Evolutionary conservation across 2,329 filamentous ascomycete genomes (phyloP).

Genomic region (Emericellopsis cladophorae): DNA sequence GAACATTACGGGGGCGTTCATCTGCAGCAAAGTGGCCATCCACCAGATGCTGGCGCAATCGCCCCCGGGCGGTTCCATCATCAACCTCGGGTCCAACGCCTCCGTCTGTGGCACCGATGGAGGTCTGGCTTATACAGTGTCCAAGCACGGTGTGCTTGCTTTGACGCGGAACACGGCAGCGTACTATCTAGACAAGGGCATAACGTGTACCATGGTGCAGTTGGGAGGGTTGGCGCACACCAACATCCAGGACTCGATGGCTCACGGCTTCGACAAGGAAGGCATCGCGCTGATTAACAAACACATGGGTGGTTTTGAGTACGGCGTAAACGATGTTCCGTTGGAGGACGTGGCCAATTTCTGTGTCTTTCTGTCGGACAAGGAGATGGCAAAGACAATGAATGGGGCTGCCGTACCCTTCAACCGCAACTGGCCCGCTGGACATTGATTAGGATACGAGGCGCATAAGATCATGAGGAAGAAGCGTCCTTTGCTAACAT

Average conservation of each 20-base stretch:
- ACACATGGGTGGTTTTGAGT: slow-evolving; percentile 14
- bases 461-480: no score
- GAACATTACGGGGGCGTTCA: slow-evolving; percentile 42
- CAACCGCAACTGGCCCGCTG: slow-evolving; percentile 21
- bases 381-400: slow-evolving; percentile 14
- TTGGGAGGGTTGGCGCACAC: slow-evolving; percentile 42
- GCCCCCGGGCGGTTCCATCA: slow-evolving; percentile 27
- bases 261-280: slow-evolving; percentile 17
- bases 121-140: slow-evolving; percentile 36
- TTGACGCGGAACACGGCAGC: slow-evolving; percentile 45
- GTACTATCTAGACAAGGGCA: slow-evolving; percentile 39
- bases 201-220: slow-evolving; percentile 33
- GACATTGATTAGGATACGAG: no score
- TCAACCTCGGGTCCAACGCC: slow-evolving; percentile 39
- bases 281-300: slow-evolving; percentile 13
- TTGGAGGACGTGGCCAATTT: slow-evolving; percentile 25
- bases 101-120: slow-evolving; percentile 23
- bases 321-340: slow-evolving; percentile 13
- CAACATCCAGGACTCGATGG: slow-evolving; percentile 35
- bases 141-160: slow-evolving; percentile 40
- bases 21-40: slow-evolving; percentile 37
- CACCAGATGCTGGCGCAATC: slow-evolving; percentile 10
- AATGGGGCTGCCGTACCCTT: slow-evolving; percentile 19
- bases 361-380: slow-evolving; percentile 20
- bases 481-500: no score